Conservation (phyloP, 192 early-diverging fungal genomes). For the Pilobolus umbonatus region DNA sequence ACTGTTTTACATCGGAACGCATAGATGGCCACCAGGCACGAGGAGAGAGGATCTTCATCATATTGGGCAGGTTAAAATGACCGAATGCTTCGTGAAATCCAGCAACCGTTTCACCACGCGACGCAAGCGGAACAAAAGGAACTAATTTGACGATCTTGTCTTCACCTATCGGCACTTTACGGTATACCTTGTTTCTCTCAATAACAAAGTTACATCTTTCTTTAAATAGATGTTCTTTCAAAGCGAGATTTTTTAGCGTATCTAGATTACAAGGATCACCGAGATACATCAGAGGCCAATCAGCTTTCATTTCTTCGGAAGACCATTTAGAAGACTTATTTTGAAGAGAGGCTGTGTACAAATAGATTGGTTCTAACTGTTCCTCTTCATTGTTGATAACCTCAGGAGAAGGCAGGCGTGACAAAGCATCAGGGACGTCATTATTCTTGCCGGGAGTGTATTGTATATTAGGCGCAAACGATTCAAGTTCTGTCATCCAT, state of each 20-base stretch:
- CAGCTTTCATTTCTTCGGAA: no score
- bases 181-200: background rate
- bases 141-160: background rate
- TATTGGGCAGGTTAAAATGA: background rate
- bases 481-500: slow-evolving; percentile 14
- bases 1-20: background rate
- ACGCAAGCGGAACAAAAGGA: background rate
- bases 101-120: background rate
- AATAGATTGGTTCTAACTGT: no score
- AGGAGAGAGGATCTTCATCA: background rate
- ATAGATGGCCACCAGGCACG: slow-evolving; percentile 7
- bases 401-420: slow-evolving; percentile 10
- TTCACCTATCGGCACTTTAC: background rate
- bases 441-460: slow-evolving; percentile 5
- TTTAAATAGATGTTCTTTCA: background rate
- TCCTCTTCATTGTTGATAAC: no score
- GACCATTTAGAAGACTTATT: no score
- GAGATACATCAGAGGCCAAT: no score
- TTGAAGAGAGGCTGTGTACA: no score
- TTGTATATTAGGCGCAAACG: background rate
- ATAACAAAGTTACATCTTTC: background rate
- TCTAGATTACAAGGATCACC: no score
- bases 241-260: no score
- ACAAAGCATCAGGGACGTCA: background rate
- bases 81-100: background rate